A percentile compares a stretch with the other conserved stretches of the same genome.
These are phyloP conservation scores for Wallacemonas rigidus DNA, from an alignment of 208 protist genomes.

Conservation along the genomic window DNA sequence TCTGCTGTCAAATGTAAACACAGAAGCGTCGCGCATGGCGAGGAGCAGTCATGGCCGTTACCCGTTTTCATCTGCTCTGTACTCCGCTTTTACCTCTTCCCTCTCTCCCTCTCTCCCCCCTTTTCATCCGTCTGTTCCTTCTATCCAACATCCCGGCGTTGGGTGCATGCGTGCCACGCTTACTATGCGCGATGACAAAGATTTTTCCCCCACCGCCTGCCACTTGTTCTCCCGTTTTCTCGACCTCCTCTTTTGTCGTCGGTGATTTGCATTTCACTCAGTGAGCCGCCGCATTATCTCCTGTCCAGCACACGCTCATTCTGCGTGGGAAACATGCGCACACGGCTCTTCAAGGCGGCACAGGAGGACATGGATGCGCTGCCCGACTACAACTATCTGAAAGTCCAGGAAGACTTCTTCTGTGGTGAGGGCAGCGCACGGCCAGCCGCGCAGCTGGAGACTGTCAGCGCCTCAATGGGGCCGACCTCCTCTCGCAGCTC, in stretches of 20 bases:
- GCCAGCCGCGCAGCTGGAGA: not conserved
- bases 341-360: not conserved
- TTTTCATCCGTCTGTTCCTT: not conserved
- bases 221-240: too few relatives aligned
- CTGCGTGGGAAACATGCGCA: not conserved
- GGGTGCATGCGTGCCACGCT: too few relatives aligned
- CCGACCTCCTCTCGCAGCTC: constrained; percentile 14
- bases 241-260: too few relatives aligned
- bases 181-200: too few relatives aligned
- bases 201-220: too few relatives aligned
- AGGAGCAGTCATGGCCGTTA: too few relatives aligned
- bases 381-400: constrained; percentile 18
- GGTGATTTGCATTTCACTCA: too few relatives aligned
- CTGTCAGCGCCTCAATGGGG: constrained; percentile 6
- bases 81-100: not conserved
- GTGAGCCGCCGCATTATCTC: too few relatives aligned
- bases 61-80: too few relatives aligned
- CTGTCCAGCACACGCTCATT: too few relatives aligned
- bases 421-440: not conserved
- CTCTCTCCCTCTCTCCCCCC: constrained; percentile 1
- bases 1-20: too few relatives aligned
- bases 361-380: constrained; percentile 5
- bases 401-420: constrained; percentile 15
- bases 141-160: not conserved
- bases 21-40: too few relatives aligned